phyloP scores from a whole-genome alignment of 345 rosid genomes.

The Microcos paniculata region DNA sequence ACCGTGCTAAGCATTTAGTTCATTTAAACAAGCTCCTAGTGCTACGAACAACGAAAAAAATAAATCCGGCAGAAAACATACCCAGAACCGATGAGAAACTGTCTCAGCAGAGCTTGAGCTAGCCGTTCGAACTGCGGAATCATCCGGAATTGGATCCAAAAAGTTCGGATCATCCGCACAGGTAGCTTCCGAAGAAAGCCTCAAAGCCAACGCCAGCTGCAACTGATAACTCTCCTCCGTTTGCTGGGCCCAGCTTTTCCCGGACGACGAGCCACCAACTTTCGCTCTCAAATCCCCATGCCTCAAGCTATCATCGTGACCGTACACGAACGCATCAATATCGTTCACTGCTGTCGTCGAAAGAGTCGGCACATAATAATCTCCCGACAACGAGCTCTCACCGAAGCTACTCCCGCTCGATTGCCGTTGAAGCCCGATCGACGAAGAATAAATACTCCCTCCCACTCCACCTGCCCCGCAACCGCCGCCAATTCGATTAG shows the following conservation, averaged over 20 bases:
- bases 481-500: conserved; percentile 39
- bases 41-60: not conserved
- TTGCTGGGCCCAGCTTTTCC: conserved; percentile 99
- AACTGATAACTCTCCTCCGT: conserved; percentile 99
- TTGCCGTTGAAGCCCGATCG: conserved; percentile 79
- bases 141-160: conserved; percentile 86
- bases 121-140: conserved; percentile 51
- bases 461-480: conserved; percentile 17
- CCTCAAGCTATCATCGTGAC: conserved; percentile 50
- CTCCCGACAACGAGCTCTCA: conserved; percentile 94
- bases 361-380: conserved; percentile 64
- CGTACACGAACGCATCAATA: conserved; percentile 57
- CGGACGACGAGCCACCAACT: conserved; percentile 55
- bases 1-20: not conserved
- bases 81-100: conserved; percentile 95
- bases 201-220: conserved; percentile 92
- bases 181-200: conserved; percentile 90
- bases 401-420: conserved; percentile 98
- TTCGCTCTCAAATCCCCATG: conserved; percentile 44
- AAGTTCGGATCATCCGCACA: conserved; percentile 94
- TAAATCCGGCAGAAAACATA: conserved; percentile 25
- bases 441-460: conserved; percentile 44
- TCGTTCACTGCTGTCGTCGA: conserved; percentile 65
- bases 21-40: not conserved
- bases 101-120: conserved; percentile 62